A percentile compares a stretch with the other conserved stretches of the same genome.
Evolutionary conservation across 768 basidiomycete genomes (phyloP).

Genomic region (Russula olivacea): DNA sequence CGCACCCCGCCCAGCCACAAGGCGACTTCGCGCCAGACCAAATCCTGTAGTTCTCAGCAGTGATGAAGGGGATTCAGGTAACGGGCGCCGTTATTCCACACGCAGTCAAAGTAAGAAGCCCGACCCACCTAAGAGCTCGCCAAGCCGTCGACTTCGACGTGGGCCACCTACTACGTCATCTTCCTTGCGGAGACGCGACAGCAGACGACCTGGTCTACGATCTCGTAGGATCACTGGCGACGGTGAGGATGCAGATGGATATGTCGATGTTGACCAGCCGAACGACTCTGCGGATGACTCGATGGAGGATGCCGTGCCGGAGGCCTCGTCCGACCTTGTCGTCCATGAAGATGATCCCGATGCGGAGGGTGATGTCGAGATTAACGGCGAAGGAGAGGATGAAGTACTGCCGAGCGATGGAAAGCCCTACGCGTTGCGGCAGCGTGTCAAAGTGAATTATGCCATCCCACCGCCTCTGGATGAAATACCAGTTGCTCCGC

Average conservation of each 20-base stretch:
- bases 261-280: slow-evolving; percentile 21
- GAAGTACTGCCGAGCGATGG: slow-evolving; percentile 48
- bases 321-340: slow-evolving; percentile 42
- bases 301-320: slow-evolving; percentile 54
- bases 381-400: slow-evolving; percentile 37
- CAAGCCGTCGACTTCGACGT: slow-evolving; percentile 30
- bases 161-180: slow-evolving; percentile 33
- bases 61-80: slow-evolving; percentile 38
- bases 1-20: slow-evolving; percentile 24
- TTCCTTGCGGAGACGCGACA: slow-evolving; percentile 10
- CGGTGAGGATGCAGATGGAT: slow-evolving; percentile 26
- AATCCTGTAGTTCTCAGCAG: slow-evolving; percentile 38
- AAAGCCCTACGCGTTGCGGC: slow-evolving; percentile 59
- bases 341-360: slow-evolving; percentile 38
- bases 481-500: slow-evolving; percentile 50
- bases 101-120: slow-evolving; percentile 38
- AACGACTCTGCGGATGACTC: slow-evolving; percentile 33
- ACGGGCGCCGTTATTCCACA: slow-evolving; percentile 34
- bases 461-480: slow-evolving; percentile 78
- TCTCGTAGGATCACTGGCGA: slow-evolving; percentile 22
- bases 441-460: slow-evolving; percentile 66
- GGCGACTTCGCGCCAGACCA: slow-evolving; percentile 13
- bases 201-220: slow-evolving; percentile 21
- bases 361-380: slow-evolving; percentile 33
- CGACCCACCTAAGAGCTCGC: slow-evolving; percentile 24